These are phyloP conservation scores for Russula compacta DNA, from an alignment of 768 basidiomycete genomes.

Conservation along the genomic window DNA sequence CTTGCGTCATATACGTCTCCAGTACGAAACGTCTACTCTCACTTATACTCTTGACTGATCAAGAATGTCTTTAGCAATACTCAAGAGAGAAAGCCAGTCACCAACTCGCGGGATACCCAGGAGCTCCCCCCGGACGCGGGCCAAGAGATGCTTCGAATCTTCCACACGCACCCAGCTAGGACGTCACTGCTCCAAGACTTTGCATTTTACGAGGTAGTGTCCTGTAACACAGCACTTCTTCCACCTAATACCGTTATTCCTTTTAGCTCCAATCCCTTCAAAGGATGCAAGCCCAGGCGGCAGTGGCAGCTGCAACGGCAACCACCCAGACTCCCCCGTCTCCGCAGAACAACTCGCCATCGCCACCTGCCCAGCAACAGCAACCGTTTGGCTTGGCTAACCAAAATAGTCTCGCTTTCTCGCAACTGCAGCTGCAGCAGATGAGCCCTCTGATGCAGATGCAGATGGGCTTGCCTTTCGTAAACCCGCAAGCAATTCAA, in stretches of 20 bases:
- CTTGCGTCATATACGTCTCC: constrained; percentile 80
- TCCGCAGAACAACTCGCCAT: constrained; percentile 26
- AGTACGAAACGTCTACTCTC: constrained; percentile 36
- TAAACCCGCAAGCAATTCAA: constrained; percentile 69
- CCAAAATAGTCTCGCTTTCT: constrained; percentile 47
- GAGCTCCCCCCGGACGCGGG: constrained; percentile 94
- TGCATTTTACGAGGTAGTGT: constrained; percentile 74
- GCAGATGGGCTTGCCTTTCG: constrained; percentile 44
- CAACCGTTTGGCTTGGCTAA: constrained; percentile 40
- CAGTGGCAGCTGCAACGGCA: constrained; percentile 23
- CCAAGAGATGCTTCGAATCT: constrained; percentile 92
- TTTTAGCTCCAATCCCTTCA: constrained; percentile 46
- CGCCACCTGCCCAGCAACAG: constrained; percentile 35
- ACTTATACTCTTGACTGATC: not conserved
- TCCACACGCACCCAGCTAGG: constrained; percentile 85
- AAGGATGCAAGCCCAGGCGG: constrained; percentile 53
- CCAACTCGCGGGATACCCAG: constrained; percentile 96
- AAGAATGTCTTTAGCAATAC: constrained; percentile 65
- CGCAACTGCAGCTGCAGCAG: constrained; percentile 39
- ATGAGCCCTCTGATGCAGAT: constrained; percentile 59
- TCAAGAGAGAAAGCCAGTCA: constrained; percentile 96
- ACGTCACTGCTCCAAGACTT: constrained; percentile 93
- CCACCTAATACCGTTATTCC: constrained; percentile 4
- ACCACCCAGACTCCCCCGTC: constrained; percentile 27
- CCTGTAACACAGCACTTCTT: not conserved